Base-by-base conservation (phyloP, 306 rosid genomes). In the Trichosanthes cucumerina region DNA sequence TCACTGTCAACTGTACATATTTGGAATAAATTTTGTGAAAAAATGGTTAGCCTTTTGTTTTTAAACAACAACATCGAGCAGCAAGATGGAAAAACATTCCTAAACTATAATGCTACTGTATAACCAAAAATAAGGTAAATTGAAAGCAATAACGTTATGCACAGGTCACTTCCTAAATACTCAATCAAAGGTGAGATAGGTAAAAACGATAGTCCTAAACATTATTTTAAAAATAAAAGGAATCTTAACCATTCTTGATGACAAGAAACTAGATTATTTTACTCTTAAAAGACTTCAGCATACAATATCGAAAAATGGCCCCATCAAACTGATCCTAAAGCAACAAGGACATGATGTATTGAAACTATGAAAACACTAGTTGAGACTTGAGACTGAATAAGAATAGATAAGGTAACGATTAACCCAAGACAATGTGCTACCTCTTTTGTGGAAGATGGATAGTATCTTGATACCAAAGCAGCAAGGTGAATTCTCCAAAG, bases 401-500 rank as follows among this genome's bases (percentile, higher is more conserved):
- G 33, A 69, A 69, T 39, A 39, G 1, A 26, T 19, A 72, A 39
- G 8, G 54, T 9, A 59, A 36, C 44, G 24, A 47, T 26, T 15
- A 39, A 10, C 77, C 2, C 23, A 43, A 47, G 59, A 43, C 16
- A 38, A 41, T 43, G 24, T 41, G 80, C 36, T 79, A 92, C 98
- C 93, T 90, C 89, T 88, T 92, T 95, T 2, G 87, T 88, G 0
- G 91, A 79, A 53, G 97, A 85, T 26, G 97, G 83, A 78, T 86
- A 89, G 43, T 78, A 59, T 80, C 98, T 89, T 46, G 85, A 46
- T 74, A 96, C 86, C 4, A 89, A 85, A 16, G 78, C 83, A n/a
- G 86, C 87, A 28, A 93, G 88, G 39, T 87, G 88, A 82, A 93
- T 38, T 80, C 91, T 92, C 90, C 86, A 83, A 59, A 64, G 83